Evolutionary conservation across 2,329 filamentous ascomycete genomes (phyloP).

Genomic region (Aspergillus sp.): DNA sequence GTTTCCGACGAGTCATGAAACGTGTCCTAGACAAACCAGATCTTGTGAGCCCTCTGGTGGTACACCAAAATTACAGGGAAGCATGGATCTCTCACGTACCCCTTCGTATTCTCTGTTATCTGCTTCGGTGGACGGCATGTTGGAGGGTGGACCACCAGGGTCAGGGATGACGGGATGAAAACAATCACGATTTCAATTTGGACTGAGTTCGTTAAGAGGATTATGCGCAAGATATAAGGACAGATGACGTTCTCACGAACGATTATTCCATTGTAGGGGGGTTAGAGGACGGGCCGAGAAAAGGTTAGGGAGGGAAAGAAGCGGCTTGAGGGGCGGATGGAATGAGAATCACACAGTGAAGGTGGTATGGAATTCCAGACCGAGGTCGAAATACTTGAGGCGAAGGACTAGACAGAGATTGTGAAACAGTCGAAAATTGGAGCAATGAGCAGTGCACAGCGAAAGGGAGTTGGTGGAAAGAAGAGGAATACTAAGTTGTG

Average conservation of each 20-base stretch:
- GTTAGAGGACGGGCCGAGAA: slow-evolving; percentile 3
- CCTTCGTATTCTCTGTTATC: slow-evolving; percentile 46
- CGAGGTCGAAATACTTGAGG: slow-evolving; percentile 2
- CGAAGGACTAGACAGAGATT: slow-evolving; percentile 10
- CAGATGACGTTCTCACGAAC: slow-evolving; percentile 10
- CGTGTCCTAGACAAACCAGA: slow-evolving; percentile 57
- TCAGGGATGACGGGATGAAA: slow-evolving; percentile 1
- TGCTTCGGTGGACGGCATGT: slow-evolving; percentile 37
- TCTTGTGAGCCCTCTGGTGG: slow-evolving; percentile 5
- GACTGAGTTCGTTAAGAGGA: slow-evolving; percentile 1
- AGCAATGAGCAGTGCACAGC: slow-evolving; percentile 2
- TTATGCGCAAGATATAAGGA: not conserved
- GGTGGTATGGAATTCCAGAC: slow-evolving; percentile 15
- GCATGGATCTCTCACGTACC: slow-evolving; percentile 27
- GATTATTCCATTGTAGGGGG: slow-evolving; percentile 19
- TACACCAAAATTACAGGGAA: slow-evolving; percentile 6
- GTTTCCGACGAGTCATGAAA: slow-evolving; percentile 76
- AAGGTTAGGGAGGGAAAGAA: slow-evolving; percentile 8
- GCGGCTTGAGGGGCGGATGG: slow-evolving; percentile 8
- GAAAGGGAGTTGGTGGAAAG: not conserved
- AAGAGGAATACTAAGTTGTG: not conserved
- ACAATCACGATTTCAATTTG: slow-evolving; percentile 7
- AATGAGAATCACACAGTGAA: not conserved
- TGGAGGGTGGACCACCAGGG: slow-evolving; percentile 17
- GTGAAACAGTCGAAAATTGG: slow-evolving; percentile 8